Evolutionary conservation across 805 yeast genomes (phyloP).

Genomic region (Candida stauntonica): DNA sequence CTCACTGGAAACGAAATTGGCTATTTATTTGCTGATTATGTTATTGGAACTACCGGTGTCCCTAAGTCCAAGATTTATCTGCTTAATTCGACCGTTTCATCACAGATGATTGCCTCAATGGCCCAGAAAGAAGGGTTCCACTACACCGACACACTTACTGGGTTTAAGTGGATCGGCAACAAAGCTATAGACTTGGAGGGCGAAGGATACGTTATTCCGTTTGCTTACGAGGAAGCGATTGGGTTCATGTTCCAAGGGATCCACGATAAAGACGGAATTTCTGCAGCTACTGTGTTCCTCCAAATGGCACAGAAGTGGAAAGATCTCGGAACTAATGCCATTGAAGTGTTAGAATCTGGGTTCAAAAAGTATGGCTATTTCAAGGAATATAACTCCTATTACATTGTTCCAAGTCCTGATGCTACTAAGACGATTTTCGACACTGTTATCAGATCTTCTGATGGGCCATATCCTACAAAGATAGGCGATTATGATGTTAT

Average conservation of each 20-base stretch:
- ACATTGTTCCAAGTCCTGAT: constrained; percentile 51
- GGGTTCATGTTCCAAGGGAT: constrained; percentile 86
- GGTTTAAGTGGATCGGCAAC: constrained; percentile 97
- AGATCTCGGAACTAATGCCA: constrained; percentile 33
- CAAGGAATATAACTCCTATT: constrained; percentile 86
- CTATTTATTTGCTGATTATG: constrained; percentile 67
- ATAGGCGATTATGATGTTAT: constrained; percentile 57
- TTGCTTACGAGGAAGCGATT: constrained; percentile 93
- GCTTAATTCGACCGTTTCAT: constrained; percentile 88
- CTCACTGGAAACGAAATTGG: constrained; percentile 92
- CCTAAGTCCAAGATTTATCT: constrained; percentile 41
- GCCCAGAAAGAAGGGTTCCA: constrained; percentile 58
- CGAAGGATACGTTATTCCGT: constrained; percentile 68
- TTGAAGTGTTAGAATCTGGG: constrained; percentile 53
- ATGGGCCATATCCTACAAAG: constrained; percentile 34
- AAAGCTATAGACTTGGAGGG: constrained; percentile 67
- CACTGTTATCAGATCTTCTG: constrained; percentile 38
- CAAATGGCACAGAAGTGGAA: constrained; percentile 60
- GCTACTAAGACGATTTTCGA: constrained; percentile 53
- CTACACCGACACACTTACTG: constrained; percentile 82
- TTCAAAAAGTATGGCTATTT: constrained; percentile 70
- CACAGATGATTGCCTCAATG: constrained; percentile 70
- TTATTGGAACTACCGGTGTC: constrained; percentile 31
- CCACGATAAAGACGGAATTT: constrained; percentile 90
- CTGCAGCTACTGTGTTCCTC: constrained; percentile 72